Percentiles rank a stretch among this genome's conserved stretches.
Conservation (phyloP, 805 yeast genomes). For the Isabelozyma gotoi region DNA sequence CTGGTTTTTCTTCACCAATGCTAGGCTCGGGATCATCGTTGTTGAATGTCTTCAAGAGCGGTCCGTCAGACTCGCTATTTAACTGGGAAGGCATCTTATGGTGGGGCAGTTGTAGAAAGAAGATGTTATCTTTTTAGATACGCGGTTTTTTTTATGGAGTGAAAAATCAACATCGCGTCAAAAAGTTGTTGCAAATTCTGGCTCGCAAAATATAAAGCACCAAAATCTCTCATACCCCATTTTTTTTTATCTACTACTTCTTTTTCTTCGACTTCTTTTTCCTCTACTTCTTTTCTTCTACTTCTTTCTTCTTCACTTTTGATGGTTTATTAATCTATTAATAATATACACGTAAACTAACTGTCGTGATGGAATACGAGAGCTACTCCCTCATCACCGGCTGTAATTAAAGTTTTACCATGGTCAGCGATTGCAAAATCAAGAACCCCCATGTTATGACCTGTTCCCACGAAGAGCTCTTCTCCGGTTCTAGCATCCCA, state of each 20-base stretch:
- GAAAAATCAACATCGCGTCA: not conserved
- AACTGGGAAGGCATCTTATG: not conserved
- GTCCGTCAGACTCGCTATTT: not conserved
- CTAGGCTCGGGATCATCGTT: not conserved
- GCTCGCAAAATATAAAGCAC: too few species aligned
- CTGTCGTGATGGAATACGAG: constrained; percentile 51
- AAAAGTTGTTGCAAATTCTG: not conserved
- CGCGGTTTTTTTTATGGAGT: not conserved
- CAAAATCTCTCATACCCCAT: too few species aligned
- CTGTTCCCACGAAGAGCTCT: constrained; percentile 74
- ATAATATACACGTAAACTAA: not conserved
- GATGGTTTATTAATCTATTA: not conserved
- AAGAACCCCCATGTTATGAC: constrained; percentile 92
- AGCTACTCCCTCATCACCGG: constrained; percentile 96
- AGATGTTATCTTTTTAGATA: not conserved
- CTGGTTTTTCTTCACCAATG: not conserved
- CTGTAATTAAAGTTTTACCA: constrained; percentile 76
- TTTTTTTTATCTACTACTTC: not conserved
- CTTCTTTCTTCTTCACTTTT: not conserved
- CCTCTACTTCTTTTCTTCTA: not conserved
- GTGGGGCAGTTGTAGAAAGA: not conserved
- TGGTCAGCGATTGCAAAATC: constrained; percentile 72
- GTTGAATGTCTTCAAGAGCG: constrained; percentile 3
- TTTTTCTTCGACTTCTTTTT: not conserved
- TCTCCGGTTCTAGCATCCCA: constrained; percentile 90